Evolutionary conservation across 2,329 filamentous ascomycete species (phyloP).

Genomic region (Cercospora janseana): DNA sequence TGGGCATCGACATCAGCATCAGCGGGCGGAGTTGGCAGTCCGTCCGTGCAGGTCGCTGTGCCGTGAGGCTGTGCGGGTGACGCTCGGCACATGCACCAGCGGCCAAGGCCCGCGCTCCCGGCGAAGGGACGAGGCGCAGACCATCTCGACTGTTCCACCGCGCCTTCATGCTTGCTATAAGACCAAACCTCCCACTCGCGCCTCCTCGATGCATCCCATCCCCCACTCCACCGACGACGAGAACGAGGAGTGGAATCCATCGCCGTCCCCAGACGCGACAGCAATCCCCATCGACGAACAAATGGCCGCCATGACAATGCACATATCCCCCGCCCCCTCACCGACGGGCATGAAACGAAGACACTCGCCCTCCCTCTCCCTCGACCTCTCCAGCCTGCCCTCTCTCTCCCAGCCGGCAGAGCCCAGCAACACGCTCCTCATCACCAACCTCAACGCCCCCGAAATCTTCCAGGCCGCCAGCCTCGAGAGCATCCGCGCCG

Average conservation of each 20-base stretch:
- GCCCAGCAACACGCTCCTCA: slow-evolving; percentile 78
- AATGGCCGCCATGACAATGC: slow-evolving; percentile 24
- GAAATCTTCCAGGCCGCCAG: slow-evolving; percentile 74
- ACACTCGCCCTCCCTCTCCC: slow-evolving; percentile 55
- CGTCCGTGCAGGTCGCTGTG: slow-evolving; percentile 3
- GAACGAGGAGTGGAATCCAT: not conserved
- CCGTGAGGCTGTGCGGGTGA: not conserved
- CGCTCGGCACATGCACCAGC: slow-evolving; percentile 7
- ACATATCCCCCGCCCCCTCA: slow-evolving; percentile 16
- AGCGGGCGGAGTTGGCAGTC: not conserved
- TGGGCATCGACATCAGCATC: not conserved
- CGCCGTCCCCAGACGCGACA: not conserved
- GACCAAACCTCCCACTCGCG: not conserved
- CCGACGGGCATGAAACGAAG: slow-evolving; percentile 27
- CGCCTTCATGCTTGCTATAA: slow-evolving; percentile 1
- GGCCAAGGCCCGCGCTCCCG: not conserved
- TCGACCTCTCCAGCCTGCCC: slow-evolving; percentile 72
- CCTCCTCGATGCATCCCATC: slow-evolving; percentile 8
- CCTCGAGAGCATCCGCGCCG: slow-evolving; percentile 68
- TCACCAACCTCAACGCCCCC: slow-evolving; percentile 72
- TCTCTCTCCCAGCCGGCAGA: slow-evolving; percentile 68
- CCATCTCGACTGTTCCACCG: not conserved
- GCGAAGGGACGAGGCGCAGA: slow-evolving; percentile 9
- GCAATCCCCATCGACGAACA: slow-evolving; percentile 3
- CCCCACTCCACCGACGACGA: not conserved